Evolutionary conservation across 768 basidiomycete genomes (phyloP).

Genomic region (Pisolithus marmoratus): DNA sequence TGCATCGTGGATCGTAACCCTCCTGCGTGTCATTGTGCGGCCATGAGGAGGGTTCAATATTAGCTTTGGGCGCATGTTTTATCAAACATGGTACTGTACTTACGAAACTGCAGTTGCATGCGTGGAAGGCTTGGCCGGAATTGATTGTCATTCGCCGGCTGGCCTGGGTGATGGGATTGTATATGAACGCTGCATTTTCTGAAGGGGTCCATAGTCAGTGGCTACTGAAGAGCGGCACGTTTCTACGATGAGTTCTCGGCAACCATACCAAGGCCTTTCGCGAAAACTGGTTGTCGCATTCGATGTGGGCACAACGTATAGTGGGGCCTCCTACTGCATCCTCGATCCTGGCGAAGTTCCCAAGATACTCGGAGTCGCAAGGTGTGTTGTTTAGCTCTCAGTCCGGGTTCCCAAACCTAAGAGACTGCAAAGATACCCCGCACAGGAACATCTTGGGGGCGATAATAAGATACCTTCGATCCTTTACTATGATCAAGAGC

Average conservation of each 20-base stretch:
- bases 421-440: conserved; percentile 34
- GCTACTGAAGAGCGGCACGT: background rate
- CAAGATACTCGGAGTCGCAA: conserved; percentile 21
- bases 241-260: conserved; percentile 19
- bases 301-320: conserved; percentile 41
- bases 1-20: background rate
- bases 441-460: conserved; percentile 40
- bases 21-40: too few relatives aligned
- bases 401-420: background rate
- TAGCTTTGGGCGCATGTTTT: too few relatives aligned
- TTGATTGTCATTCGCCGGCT: too few relatives aligned
- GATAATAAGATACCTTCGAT: conserved; percentile 46
- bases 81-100: too few relatives aligned
- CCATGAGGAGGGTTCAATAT: too few relatives aligned
- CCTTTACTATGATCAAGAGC: conserved; percentile 41
- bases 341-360: conserved; percentile 32
- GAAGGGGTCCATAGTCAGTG: background rate
- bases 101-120: too few relatives aligned
- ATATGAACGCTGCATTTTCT: background rate
- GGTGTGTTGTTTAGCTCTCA: conserved; percentile 9
- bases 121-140: too few relatives aligned
- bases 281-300: conserved; percentile 41
- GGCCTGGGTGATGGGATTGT: too few relatives aligned
- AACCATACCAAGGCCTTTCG: conserved; percentile 31
- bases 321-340: conserved; percentile 33